Conservation (phyloP, 495 filamentous ascomycete genomes). For the Pseudevernia furfuracea region DNA sequence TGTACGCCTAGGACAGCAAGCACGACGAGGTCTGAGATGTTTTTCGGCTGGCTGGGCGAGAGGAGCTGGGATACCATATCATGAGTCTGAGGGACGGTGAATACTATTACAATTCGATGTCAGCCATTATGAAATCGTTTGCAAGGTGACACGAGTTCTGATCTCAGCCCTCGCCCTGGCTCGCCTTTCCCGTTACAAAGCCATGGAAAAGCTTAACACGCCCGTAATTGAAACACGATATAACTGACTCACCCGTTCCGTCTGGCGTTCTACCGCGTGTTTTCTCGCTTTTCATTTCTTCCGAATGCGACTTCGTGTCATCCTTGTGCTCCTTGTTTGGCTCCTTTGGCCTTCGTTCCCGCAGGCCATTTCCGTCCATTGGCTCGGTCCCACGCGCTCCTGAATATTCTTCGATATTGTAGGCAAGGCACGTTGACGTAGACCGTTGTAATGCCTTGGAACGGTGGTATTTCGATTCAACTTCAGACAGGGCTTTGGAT, state of each 20-base stretch:
- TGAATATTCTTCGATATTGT: not conserved
- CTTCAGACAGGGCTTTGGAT: not conserved
- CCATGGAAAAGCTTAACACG: not conserved
- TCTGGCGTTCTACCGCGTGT: slow-evolving; percentile 88
- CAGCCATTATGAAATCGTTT: slow-evolving; percentile 10
- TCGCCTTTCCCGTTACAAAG: not conserved
- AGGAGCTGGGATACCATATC: slow-evolving; percentile 98
- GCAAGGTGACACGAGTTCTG: not conserved
- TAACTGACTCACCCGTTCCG: slow-evolving; percentile 63
- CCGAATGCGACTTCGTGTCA: slow-evolving; percentile 28
- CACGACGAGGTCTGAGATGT: slow-evolving; percentile 74
- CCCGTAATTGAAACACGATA: not conserved
- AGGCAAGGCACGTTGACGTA: slow-evolving; percentile 4
- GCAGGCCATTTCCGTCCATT: slow-evolving; percentile 17
- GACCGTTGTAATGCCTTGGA: not conserved
- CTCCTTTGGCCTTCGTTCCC: slow-evolving; percentile 20
- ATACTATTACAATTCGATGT: slow-evolving; percentile 51
- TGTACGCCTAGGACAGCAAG: slow-evolving; percentile 71
- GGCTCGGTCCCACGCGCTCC: not conserved
- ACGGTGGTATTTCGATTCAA: not conserved
- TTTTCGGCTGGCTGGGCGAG: slow-evolving; percentile 92
- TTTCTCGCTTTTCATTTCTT: slow-evolving; percentile 49
- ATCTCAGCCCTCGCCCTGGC: not conserved
- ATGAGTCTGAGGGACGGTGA: slow-evolving; percentile 91
- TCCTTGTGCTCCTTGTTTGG: slow-evolving; percentile 57